Evolutionary conservation across 2,329 filamentous ascomycete species (phyloP).

Genomic region (Fusarium liriodendri): DNA sequence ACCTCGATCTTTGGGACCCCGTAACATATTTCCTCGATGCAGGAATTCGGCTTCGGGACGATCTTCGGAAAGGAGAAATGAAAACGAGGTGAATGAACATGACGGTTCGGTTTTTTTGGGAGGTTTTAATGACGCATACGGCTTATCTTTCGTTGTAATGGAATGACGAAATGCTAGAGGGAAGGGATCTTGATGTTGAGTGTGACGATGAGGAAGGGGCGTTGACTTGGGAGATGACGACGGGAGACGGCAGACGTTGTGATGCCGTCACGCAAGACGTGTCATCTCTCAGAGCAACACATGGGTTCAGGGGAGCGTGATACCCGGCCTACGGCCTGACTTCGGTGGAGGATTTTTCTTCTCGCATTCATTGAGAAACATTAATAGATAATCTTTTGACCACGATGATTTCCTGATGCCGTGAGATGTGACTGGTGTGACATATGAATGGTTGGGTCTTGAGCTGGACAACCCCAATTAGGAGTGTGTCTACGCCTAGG

Average conservation of each 20-base stretch:
- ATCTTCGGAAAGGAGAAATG: conserved; percentile 45
- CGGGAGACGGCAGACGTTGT: conserved; percentile 21
- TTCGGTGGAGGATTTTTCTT: conserved; percentile 41
- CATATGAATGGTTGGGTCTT: background rate
- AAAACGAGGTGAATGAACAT: conserved; percentile 45
- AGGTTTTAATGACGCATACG: conserved; percentile 49
- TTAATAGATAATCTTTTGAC: conserved; percentile 46
- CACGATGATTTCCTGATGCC: background rate
- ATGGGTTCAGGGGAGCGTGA: conserved; percentile 38
- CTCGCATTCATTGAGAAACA: conserved; percentile 46
- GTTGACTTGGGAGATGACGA: conserved; percentile 20
- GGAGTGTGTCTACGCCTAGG: no score
- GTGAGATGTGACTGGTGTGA: background rate
- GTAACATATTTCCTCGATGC: conserved; percentile 40
- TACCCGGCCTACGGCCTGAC: conserved; percentile 40
- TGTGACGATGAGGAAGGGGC: conserved; percentile 23
- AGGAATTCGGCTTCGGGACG: conserved; percentile 33
- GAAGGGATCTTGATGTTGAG: conserved; percentile 36
- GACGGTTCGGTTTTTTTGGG: conserved; percentile 44
- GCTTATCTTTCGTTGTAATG: conserved; percentile 51
- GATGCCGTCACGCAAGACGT: conserved; percentile 8
- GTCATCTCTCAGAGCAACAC: conserved; percentile 25
- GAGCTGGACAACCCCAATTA: background rate
- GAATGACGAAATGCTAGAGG: conserved; percentile 46
- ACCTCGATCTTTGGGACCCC: conserved; percentile 44